Evolutionary conservation across 1,139 yeast genomes (phyloP).

Genomic region (Saccharomyces pastorianus): DNA sequence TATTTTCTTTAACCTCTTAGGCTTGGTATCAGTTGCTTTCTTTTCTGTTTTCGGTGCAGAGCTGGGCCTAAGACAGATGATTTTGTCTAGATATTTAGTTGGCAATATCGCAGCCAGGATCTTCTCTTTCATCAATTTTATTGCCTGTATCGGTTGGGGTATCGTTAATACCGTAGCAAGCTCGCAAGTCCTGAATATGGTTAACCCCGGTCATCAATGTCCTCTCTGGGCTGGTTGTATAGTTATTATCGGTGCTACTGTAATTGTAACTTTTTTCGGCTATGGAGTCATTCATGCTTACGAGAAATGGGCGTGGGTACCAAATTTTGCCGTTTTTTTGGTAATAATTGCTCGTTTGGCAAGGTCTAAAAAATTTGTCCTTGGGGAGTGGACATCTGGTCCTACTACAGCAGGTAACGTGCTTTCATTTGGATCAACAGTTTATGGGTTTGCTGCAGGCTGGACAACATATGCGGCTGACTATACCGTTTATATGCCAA

Average conservation of each 20-base stretch:
- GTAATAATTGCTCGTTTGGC: slow-evolving; percentile 72
- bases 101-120: slow-evolving; percentile 72
- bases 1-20: slow-evolving; percentile 65
- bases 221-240: slow-evolving; percentile 93
- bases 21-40: slow-evolving; percentile 72
- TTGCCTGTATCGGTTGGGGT: slow-evolving; percentile 95
- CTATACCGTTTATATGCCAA: slow-evolving; percentile 79
- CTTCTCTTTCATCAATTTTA: slow-evolving; percentile 65
- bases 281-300: slow-evolving; percentile 72
- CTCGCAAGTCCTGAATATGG: slow-evolving; percentile 74
- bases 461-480: slow-evolving; percentile 94
- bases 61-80: slow-evolving; percentile 84
- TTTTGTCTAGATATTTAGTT: slow-evolving; percentile 65
- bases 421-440: slow-evolving; percentile 74
- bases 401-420: slow-evolving; percentile 63
- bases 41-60: slow-evolving; percentile 78
- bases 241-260: slow-evolving; percentile 59
- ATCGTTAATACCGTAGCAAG: slow-evolving; percentile 87
- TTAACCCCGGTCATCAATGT: slow-evolving; percentile 47
- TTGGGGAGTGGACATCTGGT: slow-evolving; percentile 39
- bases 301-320: slow-evolving; percentile 87
- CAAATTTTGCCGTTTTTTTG: slow-evolving; percentile 62
- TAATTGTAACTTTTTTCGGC: slow-evolving; percentile 77
- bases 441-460: slow-evolving; percentile 88
- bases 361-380: slow-evolving; percentile 51